Evolutionary conservation across 2,329 filamentous ascomycete species (phyloP), one percentile per base, ranked within the genome.

Genomic region (Claviceps sp.): DNA sequence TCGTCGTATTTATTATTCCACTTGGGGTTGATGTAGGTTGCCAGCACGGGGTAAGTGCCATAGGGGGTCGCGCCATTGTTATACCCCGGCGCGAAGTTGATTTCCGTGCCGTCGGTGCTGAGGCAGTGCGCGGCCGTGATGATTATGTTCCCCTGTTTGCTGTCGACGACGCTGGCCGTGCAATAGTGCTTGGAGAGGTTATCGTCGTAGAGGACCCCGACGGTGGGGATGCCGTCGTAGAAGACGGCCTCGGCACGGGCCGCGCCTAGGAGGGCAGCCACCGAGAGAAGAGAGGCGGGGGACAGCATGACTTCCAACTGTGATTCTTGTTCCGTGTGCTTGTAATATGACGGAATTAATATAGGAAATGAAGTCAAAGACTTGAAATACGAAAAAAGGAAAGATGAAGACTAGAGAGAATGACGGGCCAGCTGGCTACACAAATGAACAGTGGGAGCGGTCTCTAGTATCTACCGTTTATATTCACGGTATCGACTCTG

Each of bases 51-150:
- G 37, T 55, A 55, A 11, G 54, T 54, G 13, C 54, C 54, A 47
- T 55, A 55, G 16, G 54, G 54, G 3, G 49, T 50, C 37, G n/a
- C 20, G 30, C 54, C 54, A n/a, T 54, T 42, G 51, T 51, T 34
- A 42, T 55, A 55, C 14, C 54, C 54, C 1, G 54, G 54, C n/a
- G 54, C 52, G 40, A 55, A 55, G 18, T n/a, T 4, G 9, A 52
- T 48, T n/a, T 50, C 54, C 8, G 18, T 48, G 49, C 52, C 52
- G 22, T 40, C 37, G 16, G 47, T 52, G 34, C 42, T 46, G 49
- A 55, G 40, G 52, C 54, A 55, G 46, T 55, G 54, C 6, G 40
- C 47, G 11, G 54, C 54, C n/a, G 54, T 55, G 16, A 55, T 50
- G 47, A 55, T 51, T 5, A 55, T 52, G 41, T 55, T 54, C 26